Evolutionary conservation across 1,284 basidiomycete genomes (phyloP).

Genomic region (Trametes hirsuta): DNA sequence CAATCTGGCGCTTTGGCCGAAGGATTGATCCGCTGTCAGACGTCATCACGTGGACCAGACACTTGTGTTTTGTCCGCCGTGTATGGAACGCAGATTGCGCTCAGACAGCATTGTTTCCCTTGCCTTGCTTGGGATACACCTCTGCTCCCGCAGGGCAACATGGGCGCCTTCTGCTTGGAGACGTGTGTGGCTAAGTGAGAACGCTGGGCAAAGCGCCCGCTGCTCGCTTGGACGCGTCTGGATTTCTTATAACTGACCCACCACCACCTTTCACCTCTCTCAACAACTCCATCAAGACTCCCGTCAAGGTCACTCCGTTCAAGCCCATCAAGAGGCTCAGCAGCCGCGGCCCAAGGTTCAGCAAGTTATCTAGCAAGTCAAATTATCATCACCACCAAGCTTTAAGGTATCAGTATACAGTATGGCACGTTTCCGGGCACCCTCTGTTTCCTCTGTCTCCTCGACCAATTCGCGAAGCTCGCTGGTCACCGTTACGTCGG

Average conservation of each 20-base stretch:
- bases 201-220: conserved; percentile 9
- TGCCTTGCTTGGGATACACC: background rate
- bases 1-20: background rate
- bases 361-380: background rate
- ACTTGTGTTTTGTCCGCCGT: conserved; percentile 16
- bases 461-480: conserved; percentile 4
- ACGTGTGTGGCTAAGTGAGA: conserved; percentile 1
- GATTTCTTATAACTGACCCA: conserved; percentile 3
- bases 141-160: background rate
- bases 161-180: background rate
- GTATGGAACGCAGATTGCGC: background rate
- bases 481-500: background rate
- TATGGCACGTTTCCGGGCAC: conserved; percentile 24
- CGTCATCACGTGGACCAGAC: conserved; percentile 11
- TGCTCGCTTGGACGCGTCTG: conserved; percentile 1
- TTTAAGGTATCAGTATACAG: background rate
- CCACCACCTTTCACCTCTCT: background rate
- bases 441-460: conserved; percentile 17
- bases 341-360: background rate
- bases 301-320: conserved; percentile 8
- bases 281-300: background rate
- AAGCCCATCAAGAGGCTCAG: conserved; percentile 18
- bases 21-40: conserved; percentile 1
- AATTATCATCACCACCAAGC: background rate
- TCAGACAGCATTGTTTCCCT: conserved; percentile 3